Base-by-base conservation (phyloP, 768 basidiomycete species). In the Solioccasus polychromus region DNA sequence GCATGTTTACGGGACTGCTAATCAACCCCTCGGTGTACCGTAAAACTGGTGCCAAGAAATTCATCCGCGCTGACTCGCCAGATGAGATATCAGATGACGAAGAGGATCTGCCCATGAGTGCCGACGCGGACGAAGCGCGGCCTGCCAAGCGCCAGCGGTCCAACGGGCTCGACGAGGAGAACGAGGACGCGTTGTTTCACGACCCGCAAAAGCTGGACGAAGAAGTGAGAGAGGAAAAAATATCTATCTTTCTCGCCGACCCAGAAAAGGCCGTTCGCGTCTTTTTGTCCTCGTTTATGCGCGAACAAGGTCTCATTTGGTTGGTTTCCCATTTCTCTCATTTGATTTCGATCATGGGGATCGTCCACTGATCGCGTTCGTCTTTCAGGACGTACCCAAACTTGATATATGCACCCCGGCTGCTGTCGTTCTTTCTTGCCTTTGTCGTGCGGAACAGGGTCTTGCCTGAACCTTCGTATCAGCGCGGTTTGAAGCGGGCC, bases 231-330 rank as follows among this genome's bases (percentile, higher is more conserved):
- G 76, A 76, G 23, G 71, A 75, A 18, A 68, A 69, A 22, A 64
- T 81, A 42, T 55, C 70, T 0, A 50, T 62, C 4, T 91, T 91
- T 61, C 64, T 91, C 47, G 64, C 73, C 30, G 72, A 86, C 44
- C 85, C 88, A 0, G 84, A 80, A 52, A 62, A 60, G 8, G 63
- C 70, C 24, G 65, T 83, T 42, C 78, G 71, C 44, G 71, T 87
- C 17, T 91, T 88, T 63, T 68, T 91, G 48, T 84, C 85, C 0
- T 84, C 84, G 5, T 76, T 79, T 53, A 83, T 81, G 67, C 72
- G 78, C 28, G 75, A 80, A 43, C 78, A 79, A 45, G 88, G 88
- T 20, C 71, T 86, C 37, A 74, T 81, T 44, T 88, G 83, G 87
- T 86, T 48, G n/a, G 73, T 58, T 8, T 9, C 30, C 14, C 30